Evolutionary conservation across 352 stramenopile genomes (phyloP), one percentile per base, ranked within the genome.

Genomic region (Globisporangium spiculum): DNA sequence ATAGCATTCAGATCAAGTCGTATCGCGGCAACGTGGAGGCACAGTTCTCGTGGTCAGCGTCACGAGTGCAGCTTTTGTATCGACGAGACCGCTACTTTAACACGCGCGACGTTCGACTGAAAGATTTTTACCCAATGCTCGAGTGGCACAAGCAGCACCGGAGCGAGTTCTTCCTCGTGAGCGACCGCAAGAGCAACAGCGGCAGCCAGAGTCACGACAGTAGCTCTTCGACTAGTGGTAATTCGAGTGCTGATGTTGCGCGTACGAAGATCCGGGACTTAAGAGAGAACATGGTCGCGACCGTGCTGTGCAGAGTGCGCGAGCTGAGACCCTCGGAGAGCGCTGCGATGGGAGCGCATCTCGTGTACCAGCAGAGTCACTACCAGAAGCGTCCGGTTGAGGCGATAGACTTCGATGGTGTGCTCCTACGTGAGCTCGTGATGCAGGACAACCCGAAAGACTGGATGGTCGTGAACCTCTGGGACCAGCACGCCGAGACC

Each of bases 91-190:
- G 75, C 6, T 90, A 88, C 66, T 87, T 88, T 55, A 84, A 79
- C 67, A 88, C 79, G 2, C 73, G 74, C 52, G 77, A 85, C 30
- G 79, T 85, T 6, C 72, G 66, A 8, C 48, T 92, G 34, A 80
- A 80, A 22, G 74, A 85, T 38, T 41, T 90, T 18, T 91, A 86
- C 60, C 74, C 76, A 1, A 89, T 89, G 79, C 85, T 91, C 71
- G 77, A 88, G 60, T 89, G 81, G 78, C 86, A 89, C 68, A 88
- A 89, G 32, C 69, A 80, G 48, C 69, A 88, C 67, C 81, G 77
- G 60, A 67, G 78, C 57, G 68, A 81, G 58, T 77, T 90, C 64
- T 46, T 90, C 62, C 46, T 77, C 22, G 54, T 74, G 1, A 38
- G 52, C 0, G 62, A 73, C 16, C 50, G 67, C 24, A 62, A 27